phyloP scores from a whole-genome alignment of 2,329 filamentous ascomycete genomes.

The Thyridium curvatum region DNA sequence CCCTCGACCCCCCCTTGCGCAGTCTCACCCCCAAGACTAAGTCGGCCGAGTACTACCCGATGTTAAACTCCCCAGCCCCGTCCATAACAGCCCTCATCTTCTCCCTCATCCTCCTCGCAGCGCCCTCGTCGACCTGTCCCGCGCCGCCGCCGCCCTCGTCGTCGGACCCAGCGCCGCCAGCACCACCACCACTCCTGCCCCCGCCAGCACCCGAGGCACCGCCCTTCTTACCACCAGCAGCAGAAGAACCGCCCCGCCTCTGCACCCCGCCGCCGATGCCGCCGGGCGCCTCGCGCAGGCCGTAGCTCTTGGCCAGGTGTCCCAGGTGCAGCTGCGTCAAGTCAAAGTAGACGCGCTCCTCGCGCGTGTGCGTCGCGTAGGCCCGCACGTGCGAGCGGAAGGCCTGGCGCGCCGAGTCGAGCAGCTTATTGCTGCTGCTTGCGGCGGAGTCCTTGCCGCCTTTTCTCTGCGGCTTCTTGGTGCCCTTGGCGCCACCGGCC shows the following conservation, averaged over 20 bases:
- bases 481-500: conserved; percentile 2
- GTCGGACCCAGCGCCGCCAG: conserved; percentile 7
- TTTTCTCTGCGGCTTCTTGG: conserved; percentile 23
- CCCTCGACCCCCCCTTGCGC: no score
- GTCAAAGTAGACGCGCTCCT: conserved; percentile 82
- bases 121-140: conserved; percentile 50
- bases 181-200: conserved; percentile 17
- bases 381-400: conserved; percentile 91
- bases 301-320: conserved; percentile 91
- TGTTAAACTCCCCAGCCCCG: conserved; percentile 14
- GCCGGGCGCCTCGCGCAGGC: conserved; percentile 78
- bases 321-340: conserved; percentile 87
- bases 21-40: no score
- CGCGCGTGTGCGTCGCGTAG: conserved; percentile 87
- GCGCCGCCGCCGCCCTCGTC: conserved; percentile 21
- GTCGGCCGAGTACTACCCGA: no score
- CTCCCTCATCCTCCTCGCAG: conserved; percentile 46
- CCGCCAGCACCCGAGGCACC: conserved; percentile 7
- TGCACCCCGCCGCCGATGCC: conserved; percentile 62
- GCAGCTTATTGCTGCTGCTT: conserved; percentile 45
- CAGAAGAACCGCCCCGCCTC: no score
- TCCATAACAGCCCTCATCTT: conserved; percentile 18
- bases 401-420: conserved; percentile 76
- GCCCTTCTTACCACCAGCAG: conserved; percentile 9
- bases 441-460: not conserved